Evolutionary conservation across 2,329 filamentous ascomycete species (phyloP).

Genomic region (Aspergillus quadricinctus): DNA sequence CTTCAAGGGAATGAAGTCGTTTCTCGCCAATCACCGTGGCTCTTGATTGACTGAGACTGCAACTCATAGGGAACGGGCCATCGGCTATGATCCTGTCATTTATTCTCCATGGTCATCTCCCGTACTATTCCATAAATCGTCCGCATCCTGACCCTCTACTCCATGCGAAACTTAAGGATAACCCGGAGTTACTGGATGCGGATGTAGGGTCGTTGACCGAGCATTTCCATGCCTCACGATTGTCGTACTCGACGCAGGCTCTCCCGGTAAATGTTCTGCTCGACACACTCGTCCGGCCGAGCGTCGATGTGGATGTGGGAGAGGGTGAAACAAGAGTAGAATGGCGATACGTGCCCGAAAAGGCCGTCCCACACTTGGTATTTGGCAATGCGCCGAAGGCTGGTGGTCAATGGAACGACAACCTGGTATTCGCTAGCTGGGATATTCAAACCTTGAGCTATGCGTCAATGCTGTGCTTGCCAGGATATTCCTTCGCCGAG

Average conservation of each 20-base stretch:
- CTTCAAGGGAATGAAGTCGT: conserved; percentile 3
- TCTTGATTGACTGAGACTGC: conserved; percentile 7
- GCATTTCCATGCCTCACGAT: conserved; percentile 54
- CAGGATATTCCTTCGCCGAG: conserved; percentile 54
- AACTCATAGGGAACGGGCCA: conserved; percentile 53
- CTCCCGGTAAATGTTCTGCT: conserved; percentile 57
- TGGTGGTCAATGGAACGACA: conserved; percentile 59
- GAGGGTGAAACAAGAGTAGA: conserved; percentile 48
- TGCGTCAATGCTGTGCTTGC: conserved; percentile 58
- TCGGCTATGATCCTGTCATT: conserved; percentile 60
- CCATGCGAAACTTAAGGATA: conserved; percentile 49
- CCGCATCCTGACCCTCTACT: conserved; percentile 56
- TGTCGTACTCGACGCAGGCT: conserved; percentile 59
- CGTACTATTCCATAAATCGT: conserved; percentile 48
- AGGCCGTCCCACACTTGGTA: conserved; percentile 50
- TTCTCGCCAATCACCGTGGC: conserved; percentile 8
- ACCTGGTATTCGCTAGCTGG: conserved; percentile 49
- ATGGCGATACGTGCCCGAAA: conserved; percentile 51
- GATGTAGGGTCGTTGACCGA: conserved; percentile 49
- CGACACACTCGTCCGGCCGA: conserved; percentile 56
- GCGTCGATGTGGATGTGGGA: conserved; percentile 54
- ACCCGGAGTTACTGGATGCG: conserved; percentile 46
- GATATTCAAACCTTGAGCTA: conserved; percentile 59
- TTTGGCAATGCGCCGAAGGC: conserved; percentile 49
- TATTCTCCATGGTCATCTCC: conserved; percentile 58